Evolutionary conservation across 1,284 basidiomycete genomes (phyloP).

Genomic region (Baeospora myosura): DNA sequence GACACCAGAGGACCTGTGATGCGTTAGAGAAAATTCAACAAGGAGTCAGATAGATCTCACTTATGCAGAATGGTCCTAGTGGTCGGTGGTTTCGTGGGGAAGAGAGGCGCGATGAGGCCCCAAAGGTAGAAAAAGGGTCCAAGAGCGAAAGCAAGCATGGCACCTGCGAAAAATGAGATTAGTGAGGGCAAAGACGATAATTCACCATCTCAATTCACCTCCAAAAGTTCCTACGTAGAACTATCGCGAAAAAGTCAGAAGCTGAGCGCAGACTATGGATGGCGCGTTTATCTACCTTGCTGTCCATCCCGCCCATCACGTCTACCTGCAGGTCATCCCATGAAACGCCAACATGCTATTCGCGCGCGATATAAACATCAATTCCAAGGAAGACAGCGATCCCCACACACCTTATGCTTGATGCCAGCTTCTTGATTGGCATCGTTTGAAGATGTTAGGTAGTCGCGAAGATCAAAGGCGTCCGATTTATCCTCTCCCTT

Average conservation of each 20-base stretch:
- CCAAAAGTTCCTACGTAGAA: conserved; percentile 62
- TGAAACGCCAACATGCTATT: conserved; percentile 65
- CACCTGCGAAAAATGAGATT: conserved; percentile 36
- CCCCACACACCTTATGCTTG: conserved; percentile 59
- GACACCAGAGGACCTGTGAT: conserved; percentile 60
- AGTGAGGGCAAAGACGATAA: conserved; percentile 4
- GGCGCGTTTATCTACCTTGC: conserved; percentile 40
- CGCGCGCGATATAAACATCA: conserved; percentile 3
- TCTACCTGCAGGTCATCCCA: conserved; percentile 74
- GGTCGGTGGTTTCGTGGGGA: conserved; percentile 41
- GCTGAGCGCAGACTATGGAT: neutral
- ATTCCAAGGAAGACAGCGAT: neutral
- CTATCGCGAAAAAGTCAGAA: conserved; percentile 24
- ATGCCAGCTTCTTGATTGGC: conserved; percentile 66
- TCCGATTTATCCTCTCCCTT: conserved; percentile 19
- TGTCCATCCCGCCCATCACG: conserved; percentile 54
- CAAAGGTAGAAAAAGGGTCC: conserved; percentile 46
- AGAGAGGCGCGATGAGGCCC: conserved; percentile 40
- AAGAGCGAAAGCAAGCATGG: conserved; percentile 51
- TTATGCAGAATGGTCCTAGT: conserved; percentile 58
- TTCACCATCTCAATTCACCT: conserved; percentile 40
- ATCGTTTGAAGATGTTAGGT: conserved; percentile 64
- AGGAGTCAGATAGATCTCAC: conserved; percentile 31
- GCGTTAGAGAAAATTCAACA: conserved; percentile 24
- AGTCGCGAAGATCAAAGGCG: conserved; percentile 67